phyloP scores from a whole-genome alignment of 306 rosid species.

The Corylus avellana region DNA sequence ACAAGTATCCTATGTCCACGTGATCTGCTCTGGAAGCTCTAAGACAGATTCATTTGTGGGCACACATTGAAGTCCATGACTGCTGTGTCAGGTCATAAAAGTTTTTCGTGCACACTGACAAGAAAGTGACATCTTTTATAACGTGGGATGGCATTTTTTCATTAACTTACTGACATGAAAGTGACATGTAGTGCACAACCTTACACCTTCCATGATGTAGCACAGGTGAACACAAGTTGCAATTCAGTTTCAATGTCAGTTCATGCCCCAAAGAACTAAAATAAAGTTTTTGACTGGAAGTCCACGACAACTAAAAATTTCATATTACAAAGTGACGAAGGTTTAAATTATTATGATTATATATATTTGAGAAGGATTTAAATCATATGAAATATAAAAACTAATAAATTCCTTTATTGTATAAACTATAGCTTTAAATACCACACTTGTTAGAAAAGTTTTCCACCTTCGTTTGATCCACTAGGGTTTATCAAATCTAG shows the following conservation, averaged over 20 bases:
- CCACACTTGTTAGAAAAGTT: slow-evolving; percentile 62
- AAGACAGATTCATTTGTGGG: neutral
- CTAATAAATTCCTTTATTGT: neutral
- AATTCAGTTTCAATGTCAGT: neutral
- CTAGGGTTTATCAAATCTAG: slow-evolving; percentile 50
- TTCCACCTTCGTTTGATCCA: slow-evolving; percentile 52
- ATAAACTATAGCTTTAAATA: neutral
- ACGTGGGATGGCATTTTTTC: neutral
- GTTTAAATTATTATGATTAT: neutral
- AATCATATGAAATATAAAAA: neutral
- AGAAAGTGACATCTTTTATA: neutral
- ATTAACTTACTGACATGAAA: neutral
- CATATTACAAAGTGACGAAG: neutral
- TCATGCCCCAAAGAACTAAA: slow-evolving; percentile 1
- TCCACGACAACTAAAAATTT: neutral
- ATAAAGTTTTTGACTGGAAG: neutral
- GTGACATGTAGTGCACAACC: neutral
- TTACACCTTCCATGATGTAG: neutral
- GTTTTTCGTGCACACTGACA: neutral
- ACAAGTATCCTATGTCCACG: neutral
- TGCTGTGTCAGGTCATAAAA: neutral
- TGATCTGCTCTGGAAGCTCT: neutral
- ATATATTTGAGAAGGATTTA: neutral
- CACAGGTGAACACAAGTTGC: neutral
- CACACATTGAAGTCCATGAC: neutral